Evolutionary conservation across 805 yeast species (phyloP).

Genomic region (Myxozyma mucilagina): DNA sequence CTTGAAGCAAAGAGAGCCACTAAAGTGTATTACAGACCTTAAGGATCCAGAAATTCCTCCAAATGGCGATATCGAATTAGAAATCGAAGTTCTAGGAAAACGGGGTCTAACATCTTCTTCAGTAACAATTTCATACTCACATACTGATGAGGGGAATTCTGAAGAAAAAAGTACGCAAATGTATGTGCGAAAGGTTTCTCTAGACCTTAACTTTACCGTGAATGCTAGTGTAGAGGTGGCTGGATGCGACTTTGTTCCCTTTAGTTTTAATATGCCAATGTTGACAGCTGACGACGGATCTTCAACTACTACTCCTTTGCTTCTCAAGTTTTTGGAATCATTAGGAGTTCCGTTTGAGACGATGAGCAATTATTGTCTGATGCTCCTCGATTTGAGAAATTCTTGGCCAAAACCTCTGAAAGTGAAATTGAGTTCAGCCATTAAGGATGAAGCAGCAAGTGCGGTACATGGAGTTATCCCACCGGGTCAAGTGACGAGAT

Average conservation of each 20-base stretch:
- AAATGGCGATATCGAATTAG: constrained; percentile 48
- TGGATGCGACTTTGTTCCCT: constrained; percentile 68
- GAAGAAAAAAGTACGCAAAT: constrained; percentile 34
- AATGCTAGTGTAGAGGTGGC: constrained; percentile 72
- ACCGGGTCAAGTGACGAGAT: constrained; percentile 54
- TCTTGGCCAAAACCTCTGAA: constrained; percentile 62
- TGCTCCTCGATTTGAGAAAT: constrained; percentile 76
- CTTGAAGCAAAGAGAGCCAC: constrained; percentile 57
- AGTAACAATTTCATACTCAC: constrained; percentile 64
- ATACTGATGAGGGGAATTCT: constrained; percentile 32
- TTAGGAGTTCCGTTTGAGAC: constrained; percentile 35
- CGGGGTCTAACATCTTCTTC: constrained; percentile 69
- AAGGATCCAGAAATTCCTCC: constrained; percentile 38
- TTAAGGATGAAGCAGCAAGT: neutral
- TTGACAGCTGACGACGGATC: neutral
- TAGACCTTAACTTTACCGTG: constrained; percentile 71
- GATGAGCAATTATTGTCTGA: constrained; percentile 57
- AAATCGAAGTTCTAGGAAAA: constrained; percentile 66
- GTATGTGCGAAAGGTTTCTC: constrained; percentile 57
- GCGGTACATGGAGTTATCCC: constrained; percentile 39
- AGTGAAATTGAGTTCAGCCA: constrained; percentile 34
- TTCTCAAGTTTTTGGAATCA: constrained; percentile 16
- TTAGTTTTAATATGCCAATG: constrained; percentile 25
- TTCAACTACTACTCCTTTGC: constrained; percentile 14
- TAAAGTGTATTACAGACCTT: constrained; percentile 45